Conservation (phyloP, 2,329 filamentous ascomycete genomes). For the Cryphonectria parasitica region DNA sequence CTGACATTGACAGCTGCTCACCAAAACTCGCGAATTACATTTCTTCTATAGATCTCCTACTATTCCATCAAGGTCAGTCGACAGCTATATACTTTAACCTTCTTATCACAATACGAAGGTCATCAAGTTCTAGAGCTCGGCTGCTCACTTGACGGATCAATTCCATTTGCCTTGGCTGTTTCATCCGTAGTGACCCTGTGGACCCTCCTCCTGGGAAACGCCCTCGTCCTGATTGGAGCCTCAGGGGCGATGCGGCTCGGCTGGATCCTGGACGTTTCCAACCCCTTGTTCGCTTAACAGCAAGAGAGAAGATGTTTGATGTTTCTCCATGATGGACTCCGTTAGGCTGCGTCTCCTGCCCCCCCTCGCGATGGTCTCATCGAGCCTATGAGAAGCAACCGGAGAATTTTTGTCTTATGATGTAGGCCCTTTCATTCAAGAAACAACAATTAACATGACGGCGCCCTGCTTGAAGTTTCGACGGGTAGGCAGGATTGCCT, state of each 20-base stretch:
- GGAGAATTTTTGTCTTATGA: constrained; percentile 14
- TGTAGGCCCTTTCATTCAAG: constrained; percentile 15
- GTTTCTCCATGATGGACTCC: constrained; percentile 23
- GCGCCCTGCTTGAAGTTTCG: neutral
- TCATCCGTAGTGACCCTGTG: constrained; percentile 24
- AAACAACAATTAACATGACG: constrained; percentile 6
- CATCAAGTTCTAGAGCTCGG: neutral
- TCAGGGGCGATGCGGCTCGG: constrained; percentile 25
- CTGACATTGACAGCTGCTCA: neutral
- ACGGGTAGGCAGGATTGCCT: neutral
- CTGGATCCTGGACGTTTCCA: constrained; percentile 7
- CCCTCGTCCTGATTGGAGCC: constrained; percentile 20
- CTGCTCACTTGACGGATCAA: constrained; percentile 23
- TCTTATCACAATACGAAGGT: neutral
- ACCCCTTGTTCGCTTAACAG: constrained; percentile 24
- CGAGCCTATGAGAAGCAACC: constrained; percentile 14
- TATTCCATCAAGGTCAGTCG: neutral
- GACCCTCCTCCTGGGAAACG: constrained; percentile 13
- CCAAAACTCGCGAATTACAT: too few species aligned
- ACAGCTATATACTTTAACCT: neutral
- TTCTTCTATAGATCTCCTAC: too few species aligned
- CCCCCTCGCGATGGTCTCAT: constrained; percentile 21
- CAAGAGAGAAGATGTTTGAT: constrained; percentile 21
- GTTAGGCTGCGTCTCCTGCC: constrained; percentile 14
- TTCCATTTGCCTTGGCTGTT: constrained; percentile 26